A percentile compares a stretch with the other conserved stretches of the same genome.
These are phyloP conservation scores for Monosporascus sp. DNA, from an alignment of 2,329 filamentous ascomycete genomes.

Conservation along the genomic window DNA sequence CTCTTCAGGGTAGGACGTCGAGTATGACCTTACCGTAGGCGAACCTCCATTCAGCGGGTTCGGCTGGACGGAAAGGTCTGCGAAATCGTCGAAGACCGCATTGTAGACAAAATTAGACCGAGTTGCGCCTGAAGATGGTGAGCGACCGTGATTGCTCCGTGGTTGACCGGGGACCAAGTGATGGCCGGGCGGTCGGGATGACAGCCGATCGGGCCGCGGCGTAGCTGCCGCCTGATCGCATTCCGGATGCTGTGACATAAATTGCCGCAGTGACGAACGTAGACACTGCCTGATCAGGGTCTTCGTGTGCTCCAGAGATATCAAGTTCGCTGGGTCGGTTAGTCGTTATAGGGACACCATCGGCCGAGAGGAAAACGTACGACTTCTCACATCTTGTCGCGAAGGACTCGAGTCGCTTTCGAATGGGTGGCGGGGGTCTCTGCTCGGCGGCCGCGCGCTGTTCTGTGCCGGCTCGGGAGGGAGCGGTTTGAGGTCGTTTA, in stretches of 20 bases:
- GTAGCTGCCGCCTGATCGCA: conserved; percentile 4
- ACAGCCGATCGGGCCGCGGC: conserved; percentile 5
- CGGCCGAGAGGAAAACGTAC: conserved; percentile 13
- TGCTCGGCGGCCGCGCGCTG: conserved; percentile 13
- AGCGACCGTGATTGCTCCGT: conserved; percentile 13
- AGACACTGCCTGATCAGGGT: conserved; percentile 41
- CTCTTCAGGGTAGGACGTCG: conserved; percentile 39
- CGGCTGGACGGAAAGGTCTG: conserved; percentile 30
- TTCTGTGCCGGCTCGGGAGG: conserved; percentile 19
- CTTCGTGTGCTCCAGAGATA: conserved; percentile 58
- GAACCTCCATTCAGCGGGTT: conserved; percentile 24
- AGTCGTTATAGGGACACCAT: conserved; percentile 7
- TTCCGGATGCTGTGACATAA: conserved; percentile 12
- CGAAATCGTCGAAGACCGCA: conserved; percentile 30
- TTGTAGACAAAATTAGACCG: conserved; percentile 18
- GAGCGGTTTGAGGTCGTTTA: conserved; percentile 67
- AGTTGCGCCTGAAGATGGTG: conserved; percentile 16
- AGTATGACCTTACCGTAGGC: conserved; percentile 34
- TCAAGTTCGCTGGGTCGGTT: conserved; percentile 16
- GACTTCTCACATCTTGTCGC: conserved; percentile 10
- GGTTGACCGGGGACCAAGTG: conserved; percentile 11
- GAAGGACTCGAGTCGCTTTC: conserved; percentile 10
- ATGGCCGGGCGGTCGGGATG: conserved; percentile 14
- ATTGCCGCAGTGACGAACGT: conserved; percentile 30
- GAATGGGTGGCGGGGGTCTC: conserved; percentile 8